Base-by-base conservation (phyloP, 257 asterid genomes). In the Gentiana dahurica region DNA sequence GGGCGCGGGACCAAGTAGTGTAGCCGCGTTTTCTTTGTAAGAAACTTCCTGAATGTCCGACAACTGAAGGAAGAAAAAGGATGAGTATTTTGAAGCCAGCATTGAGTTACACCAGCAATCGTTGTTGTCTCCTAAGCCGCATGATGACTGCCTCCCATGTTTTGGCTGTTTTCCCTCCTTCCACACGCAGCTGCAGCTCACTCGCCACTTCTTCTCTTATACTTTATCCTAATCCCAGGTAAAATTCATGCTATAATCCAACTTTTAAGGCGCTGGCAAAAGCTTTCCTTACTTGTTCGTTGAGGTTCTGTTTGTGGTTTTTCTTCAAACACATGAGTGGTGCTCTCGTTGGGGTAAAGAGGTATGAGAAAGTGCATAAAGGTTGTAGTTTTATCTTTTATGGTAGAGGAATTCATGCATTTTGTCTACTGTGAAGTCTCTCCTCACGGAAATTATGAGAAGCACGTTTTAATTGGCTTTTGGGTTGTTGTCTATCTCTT, bases 131-230 rank as follows among this genome's bases (percentile, higher is more conserved):
- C 36, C 47, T 24, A 24, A 15, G 45, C 33, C 6, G 52, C 36
- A 35, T 35, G 36, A 66, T 66, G 71, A 60, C 71, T 33, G 44
- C 71, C 55, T 59, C 55, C 53, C 61, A 55, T 36, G 56, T 64
- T 55, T 60, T 68, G 49, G n/a, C 65, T 51, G 43, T 60, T 41
- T 55, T 70, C 33, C 54, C 70, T 54, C 49, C 72, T 13, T 32
- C 54, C 51, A 63, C 41, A 48, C 68, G 60, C 36, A 55, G 53
- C 47, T 12, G 36, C 32, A 13, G 59, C 54, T 38, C 56, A 63
- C 34, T 61, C 11, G 39, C 53, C 13, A 32, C 9, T 61, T 37
- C 61, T 46, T 49, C 45, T 54, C 58, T 13, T 63, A 58, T 37
- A 15, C 51, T 37, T 3, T 39, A 64, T 38, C 48, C 45, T 54